phyloP scores from a whole-genome alignment of 768 basidiomycete species.

The Zangia roseola region DNA sequence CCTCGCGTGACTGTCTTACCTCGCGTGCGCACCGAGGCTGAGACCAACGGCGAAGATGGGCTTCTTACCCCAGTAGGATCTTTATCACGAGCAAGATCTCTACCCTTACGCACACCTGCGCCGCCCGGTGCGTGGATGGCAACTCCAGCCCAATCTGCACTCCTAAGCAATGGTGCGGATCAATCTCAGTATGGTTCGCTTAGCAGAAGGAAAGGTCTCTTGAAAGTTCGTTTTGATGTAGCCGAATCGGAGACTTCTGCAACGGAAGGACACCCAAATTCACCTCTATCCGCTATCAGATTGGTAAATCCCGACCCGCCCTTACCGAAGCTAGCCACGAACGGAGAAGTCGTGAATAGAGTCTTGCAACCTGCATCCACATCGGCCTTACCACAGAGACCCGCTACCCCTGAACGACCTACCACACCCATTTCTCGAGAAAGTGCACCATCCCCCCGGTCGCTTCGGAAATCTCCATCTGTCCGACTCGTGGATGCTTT shows the following conservation, averaged over 20 bases:
- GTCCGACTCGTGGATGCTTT: slow-evolving; percentile 73
- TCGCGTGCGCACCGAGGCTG: slow-evolving; percentile 15
- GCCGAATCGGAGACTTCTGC: slow-evolving; percentile 34
- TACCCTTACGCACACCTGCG: slow-evolving; percentile 59
- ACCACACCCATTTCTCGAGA: slow-evolving; percentile 28
- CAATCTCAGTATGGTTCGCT: slow-evolving; percentile 35
- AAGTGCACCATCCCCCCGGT: slow-evolving; percentile 28
- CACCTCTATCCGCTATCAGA: slow-evolving; percentile 29
- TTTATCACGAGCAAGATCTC: slow-evolving; percentile 46
- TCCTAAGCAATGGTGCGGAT: slow-evolving; percentile 14
- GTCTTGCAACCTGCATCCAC: neutral
- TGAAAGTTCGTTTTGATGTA: slow-evolving; percentile 74
- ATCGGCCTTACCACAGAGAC: slow-evolving; percentile 6
- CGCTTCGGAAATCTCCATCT: slow-evolving; percentile 46
- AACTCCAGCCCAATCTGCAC: slow-evolving; percentile 46
- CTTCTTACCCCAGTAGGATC: slow-evolving; percentile 46
- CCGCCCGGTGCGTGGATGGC: slow-evolving; percentile 66
- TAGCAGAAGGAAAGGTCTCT: slow-evolving; percentile 49
- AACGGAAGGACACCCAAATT: slow-evolving; percentile 24
- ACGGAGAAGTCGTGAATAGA: slow-evolving; percentile 6
- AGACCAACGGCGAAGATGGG: slow-evolving; percentile 22
- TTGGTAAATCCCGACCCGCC: slow-evolving; percentile 23
- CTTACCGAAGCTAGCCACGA: neutral
- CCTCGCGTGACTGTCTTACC: slow-evolving; percentile 15
- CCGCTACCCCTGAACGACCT: slow-evolving; percentile 23